Conservation (phyloP, 768 basidiomycete species). For the Lepiota venenata region DNA sequence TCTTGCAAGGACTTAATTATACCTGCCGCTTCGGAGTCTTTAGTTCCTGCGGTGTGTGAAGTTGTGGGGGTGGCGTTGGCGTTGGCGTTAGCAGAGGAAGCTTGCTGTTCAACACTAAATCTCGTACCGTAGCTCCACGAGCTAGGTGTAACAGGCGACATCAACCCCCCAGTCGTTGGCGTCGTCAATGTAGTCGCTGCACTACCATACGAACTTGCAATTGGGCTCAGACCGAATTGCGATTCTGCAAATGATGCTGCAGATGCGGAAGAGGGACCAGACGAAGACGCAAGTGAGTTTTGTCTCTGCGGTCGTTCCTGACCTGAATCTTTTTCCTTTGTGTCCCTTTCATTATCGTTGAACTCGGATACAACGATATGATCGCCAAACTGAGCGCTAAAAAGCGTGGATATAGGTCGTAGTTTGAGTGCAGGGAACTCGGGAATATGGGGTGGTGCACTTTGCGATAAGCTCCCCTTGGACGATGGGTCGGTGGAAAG, state of each 20-base stretch:
- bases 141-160: conserved; percentile 19
- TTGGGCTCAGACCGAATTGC: neutral
- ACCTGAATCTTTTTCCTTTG: conserved; percentile 24
- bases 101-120: conserved; percentile 1
- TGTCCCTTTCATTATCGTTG: conserved; percentile 12
- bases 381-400: conserved; percentile 65
- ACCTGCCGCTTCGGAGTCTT: conserved; percentile 17
- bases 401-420: conserved; percentile 73
- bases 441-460: conserved; percentile 60
- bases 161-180: conserved; percentile 12
- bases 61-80: neutral
- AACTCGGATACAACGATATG: conserved; percentile 29
- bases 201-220: conserved; percentile 1
- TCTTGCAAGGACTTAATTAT: conserved; percentile 56
- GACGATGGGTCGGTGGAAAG: conserved; percentile 22
- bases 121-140: conserved; percentile 1
- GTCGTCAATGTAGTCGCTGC: conserved; percentile 4
- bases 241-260: conserved; percentile 7
- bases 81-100: neutral
- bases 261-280: conserved; percentile 3
- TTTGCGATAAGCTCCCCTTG: conserved; percentile 40
- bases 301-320: conserved; percentile 42
- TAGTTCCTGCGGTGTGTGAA: neutral
- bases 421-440: conserved; percentile 68
- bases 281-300: conserved; percentile 10